Evolutionary conservation across 495 filamentous ascomycete species (phyloP).

Genomic region (Lasiosphaeria miniovina): DNA sequence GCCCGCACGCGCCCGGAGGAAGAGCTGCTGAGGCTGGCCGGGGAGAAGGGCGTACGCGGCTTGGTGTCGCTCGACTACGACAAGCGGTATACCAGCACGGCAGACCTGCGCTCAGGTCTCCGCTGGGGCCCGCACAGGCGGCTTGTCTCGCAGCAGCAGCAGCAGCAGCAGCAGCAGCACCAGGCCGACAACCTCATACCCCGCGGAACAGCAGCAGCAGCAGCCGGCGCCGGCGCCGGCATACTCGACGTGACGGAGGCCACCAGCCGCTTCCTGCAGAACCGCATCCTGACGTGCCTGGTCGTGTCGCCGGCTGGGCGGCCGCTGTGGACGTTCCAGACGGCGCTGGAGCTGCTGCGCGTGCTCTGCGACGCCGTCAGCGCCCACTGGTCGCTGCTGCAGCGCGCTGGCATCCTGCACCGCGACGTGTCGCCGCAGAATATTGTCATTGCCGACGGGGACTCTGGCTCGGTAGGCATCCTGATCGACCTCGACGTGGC

Average conservation of each 20-base stretch:
- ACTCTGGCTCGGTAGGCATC: slow-evolving; percentile 17
- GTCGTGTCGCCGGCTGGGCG: slow-evolving; percentile 30
- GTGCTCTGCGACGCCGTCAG: slow-evolving; percentile 30
- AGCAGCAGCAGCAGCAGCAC: background rate
- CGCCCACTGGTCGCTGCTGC: slow-evolving; percentile 26
- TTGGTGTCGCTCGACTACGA: slow-evolving; percentile 27
- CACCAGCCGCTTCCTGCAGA: slow-evolving; percentile 22
- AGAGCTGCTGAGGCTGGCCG: slow-evolving; percentile 25
- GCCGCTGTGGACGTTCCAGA: slow-evolving; percentile 27
- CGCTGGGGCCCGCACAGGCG: slow-evolving; percentile 25
- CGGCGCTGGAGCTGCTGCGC: slow-evolving; percentile 25
- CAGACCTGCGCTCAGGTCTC: slow-evolving; percentile 26
- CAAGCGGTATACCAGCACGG: slow-evolving; percentile 26
- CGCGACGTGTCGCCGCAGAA: slow-evolving; percentile 28
- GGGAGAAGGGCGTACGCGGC: slow-evolving; percentile 24
- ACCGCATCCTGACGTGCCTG: slow-evolving; percentile 27
- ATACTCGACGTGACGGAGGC: slow-evolving; percentile 19
- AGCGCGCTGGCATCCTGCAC: slow-evolving; percentile 27
- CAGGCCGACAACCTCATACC: background rate
- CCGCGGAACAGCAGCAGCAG: background rate
- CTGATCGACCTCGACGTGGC: slow-evolving; percentile 28
- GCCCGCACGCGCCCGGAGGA: slow-evolving; percentile 25
- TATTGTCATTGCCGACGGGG: slow-evolving; percentile 27
- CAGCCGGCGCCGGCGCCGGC: too few relatives aligned
- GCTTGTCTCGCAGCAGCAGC: slow-evolving; percentile 10